These are phyloP conservation scores for Aureobasidium sp. DNA, from an alignment of 2,329 filamentous ascomycete genomes.

Conservation along the genomic window DNA sequence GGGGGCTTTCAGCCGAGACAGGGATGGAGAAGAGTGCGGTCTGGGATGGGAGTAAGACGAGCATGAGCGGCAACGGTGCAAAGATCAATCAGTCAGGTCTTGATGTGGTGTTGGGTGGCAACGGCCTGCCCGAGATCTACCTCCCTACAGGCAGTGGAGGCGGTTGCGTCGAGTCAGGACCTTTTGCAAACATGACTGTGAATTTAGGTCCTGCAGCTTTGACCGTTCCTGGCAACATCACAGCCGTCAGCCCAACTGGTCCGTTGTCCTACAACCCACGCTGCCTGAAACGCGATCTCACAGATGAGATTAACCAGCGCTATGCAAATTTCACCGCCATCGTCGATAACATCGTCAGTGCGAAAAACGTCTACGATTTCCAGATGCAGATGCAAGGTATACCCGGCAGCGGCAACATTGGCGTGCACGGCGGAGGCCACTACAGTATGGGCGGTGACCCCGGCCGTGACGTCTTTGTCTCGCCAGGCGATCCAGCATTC, in stretches of 20 bases:
- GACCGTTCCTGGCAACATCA: constrained; percentile 4
- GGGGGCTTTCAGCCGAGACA: constrained; percentile 36
- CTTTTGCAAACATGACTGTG: constrained; percentile 30
- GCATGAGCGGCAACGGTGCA: constrained; percentile 22
- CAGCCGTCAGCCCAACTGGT: constrained; percentile 11
- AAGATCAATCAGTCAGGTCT: constrained; percentile 14
- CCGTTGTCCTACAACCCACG: constrained; percentile 20
- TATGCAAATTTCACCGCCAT: constrained; percentile 16
- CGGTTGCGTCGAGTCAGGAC: constrained; percentile 45
- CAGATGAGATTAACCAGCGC: constrained; percentile 5
- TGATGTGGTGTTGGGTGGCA: constrained; percentile 5
- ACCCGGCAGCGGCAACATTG: constrained; percentile 19
- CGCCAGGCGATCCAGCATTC: constrained; percentile 40
- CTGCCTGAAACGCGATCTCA: constrained; percentile 19
- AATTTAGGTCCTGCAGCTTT: constrained; percentile 18
- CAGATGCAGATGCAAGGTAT: constrained; percentile 19
- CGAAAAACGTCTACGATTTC: constrained; percentile 13
- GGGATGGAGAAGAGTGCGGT: constrained; percentile 40
- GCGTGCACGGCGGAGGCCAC: constrained; percentile 40
- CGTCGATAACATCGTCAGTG: constrained; percentile 9
- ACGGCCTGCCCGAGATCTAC: constrained; percentile 25
- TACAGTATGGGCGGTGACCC: constrained; percentile 41
- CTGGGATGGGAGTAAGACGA: constrained; percentile 47
- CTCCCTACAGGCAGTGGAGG: constrained; percentile 43
- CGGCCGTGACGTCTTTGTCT: constrained; percentile 35